Evolutionary conservation across 2,329 filamentous ascomycete genomes (phyloP), one percentile per base, ranked within the genome.

Genomic region (Dactylellina parvicollis): DNA sequence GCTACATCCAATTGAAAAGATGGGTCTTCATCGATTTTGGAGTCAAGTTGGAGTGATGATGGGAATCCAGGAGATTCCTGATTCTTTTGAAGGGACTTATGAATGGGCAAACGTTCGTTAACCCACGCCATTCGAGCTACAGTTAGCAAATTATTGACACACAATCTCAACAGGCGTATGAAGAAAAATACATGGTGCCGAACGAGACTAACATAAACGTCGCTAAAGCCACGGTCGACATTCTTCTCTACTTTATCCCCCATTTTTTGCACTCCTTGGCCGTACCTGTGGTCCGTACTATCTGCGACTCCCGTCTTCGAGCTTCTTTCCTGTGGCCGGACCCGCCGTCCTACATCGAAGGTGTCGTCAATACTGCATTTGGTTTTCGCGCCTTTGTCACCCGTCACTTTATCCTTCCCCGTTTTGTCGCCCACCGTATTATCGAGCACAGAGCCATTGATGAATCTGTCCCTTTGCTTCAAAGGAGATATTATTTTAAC

Each of bases 31-130:
- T 14, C 87, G 86, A 0, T 87, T 90, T 77, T 92, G 89, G 90
- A 90, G 90, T 79, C 83, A 84, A 57, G 81, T 91, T 14, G 90
- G 90, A 12, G 88, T 92, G 76, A 86, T 86, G 57, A 89, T 92
- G 86, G 84, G 83, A 0, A 90, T 92, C 50, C 80, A 80, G 1
- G 78, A 74, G 0, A 80, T 87, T n/a, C 82, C 82, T 0, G 77
- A 76, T 0, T 83, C 82, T 0, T 86, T 83, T 76, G 77, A 79
- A 3, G 84, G 86, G 75, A 84, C 85, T 0, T 76, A 86, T 18
- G 81, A 85, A 2, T 88, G 84, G 82, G 79, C 84, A 2, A 81
- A 86, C 1, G 61, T 66, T 49, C 20, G 26, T n/a, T 5, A n/a
- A 5, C n/a, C 20, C 4, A 16, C n/a, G 7, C n/a, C 8, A 16